Base-by-base conservation (phyloP, 108 stramenopile species). In the Pelagomonas calceolata region DNA sequence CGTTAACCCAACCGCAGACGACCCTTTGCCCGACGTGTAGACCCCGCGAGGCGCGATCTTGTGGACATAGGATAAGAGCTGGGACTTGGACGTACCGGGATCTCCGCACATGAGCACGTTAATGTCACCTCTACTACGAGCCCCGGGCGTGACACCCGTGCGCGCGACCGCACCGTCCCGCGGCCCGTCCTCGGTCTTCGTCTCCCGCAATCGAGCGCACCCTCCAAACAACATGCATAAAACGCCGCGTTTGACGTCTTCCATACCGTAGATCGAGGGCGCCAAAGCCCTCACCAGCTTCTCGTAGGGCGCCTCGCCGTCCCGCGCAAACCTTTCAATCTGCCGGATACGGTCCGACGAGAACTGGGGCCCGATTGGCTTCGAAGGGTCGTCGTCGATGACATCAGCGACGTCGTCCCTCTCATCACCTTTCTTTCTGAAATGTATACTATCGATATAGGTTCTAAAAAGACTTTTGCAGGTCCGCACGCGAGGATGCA, bases 221-320 rank as follows among this genome's bases (percentile, higher is more conserved):
- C 98, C 98, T 7, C 97, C 98, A 79, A 99, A 96, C 36, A 99
- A 82, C 95, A 94, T 95, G 76, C 93, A 97, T 60, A 99, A 75
- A 0, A 99, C 89, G 7, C 98, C 98, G 70, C 92, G 94, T 76
- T 99, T 99, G 68, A 97, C 95, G 83, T 99, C 92, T 66, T 98
- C 97, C 79, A 98, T 73, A 83, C 93, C 98, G 94, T 95, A 98
- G 76, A 99, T 96, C 31, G 94, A 95, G 0, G 98, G 98, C 45
- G 98, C 98, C 68, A 99, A 78, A 37, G 90, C 86, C 51, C 70
- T 66, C 15, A 87, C 84, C 36, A 94, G 78, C 75, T 87, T 80
- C 32, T 94, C 88, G 74, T 98, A 98, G n/a, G n/a, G n/a, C 63
- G 96, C 84, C 16, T 67, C 18, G 14, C 77, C 77, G 45, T 68